These are phyloP conservation scores for Mentha longifolia DNA, from an alignment of 257 asterid species.

Conservation along the genomic window DNA sequence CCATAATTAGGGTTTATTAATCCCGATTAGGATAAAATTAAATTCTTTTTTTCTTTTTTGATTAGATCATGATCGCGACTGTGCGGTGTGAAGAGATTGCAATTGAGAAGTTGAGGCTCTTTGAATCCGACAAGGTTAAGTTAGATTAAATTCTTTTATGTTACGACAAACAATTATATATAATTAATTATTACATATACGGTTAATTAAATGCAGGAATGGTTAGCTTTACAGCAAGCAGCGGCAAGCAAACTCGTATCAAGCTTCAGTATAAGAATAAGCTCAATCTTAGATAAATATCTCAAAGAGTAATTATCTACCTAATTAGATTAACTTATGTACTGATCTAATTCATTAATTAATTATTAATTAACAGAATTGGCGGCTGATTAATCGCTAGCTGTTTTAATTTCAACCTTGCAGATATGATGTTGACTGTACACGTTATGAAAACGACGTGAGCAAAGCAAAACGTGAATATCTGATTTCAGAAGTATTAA, in stretches of 20 bases:
- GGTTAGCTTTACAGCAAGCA: slow-evolving; percentile 48
- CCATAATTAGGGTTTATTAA: too few relatives aligned
- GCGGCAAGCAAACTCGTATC: slow-evolving; percentile 39
- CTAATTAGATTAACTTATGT: too few relatives aligned
- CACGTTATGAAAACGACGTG: slow-evolving; percentile 55
- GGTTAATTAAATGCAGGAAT: slow-evolving; percentile 37
- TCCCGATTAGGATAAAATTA: neutral
- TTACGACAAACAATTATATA: too few relatives aligned
- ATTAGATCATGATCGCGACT: slow-evolving; percentile 58
- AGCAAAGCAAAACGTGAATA: slow-evolving; percentile 55
- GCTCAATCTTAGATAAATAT: slow-evolving; percentile 46
- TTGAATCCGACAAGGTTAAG: too few relatives aligned
- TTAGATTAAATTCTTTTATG: too few relatives aligned
- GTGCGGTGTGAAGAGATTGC: slow-evolving; percentile 65
- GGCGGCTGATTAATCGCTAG: neutral
- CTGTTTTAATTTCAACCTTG: neutral
- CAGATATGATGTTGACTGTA: slow-evolving; percentile 63
- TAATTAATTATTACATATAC: too few relatives aligned
- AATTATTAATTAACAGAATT: too few relatives aligned
- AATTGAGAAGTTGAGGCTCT: slow-evolving; percentile 42
- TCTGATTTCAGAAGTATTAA: slow-evolving; percentile 47
- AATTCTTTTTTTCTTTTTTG: neutral
- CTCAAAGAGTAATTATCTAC: slow-evolving; percentile 56
- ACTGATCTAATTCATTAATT: too few relatives aligned
- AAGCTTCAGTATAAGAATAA: slow-evolving; percentile 45